Percentiles rank a stretch among this genome's conserved stretches.
Conservation (phyloP, 257 asterid species). For the Datura wrightii region DNA sequence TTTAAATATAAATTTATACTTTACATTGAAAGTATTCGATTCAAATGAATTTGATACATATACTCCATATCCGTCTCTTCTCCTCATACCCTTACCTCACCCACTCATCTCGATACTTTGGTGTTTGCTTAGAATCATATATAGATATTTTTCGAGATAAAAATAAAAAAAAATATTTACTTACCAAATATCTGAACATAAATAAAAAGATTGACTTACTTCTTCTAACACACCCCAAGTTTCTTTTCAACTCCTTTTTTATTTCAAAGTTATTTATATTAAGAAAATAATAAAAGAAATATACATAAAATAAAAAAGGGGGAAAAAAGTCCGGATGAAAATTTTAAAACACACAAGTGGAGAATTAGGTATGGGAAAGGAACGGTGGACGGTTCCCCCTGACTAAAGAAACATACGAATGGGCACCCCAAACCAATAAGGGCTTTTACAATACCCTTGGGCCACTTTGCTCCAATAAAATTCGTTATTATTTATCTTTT, state of each 20-base stretch:
- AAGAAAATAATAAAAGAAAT: not conserved
- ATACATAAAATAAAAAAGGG: not conserved
- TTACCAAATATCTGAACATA: too few species aligned
- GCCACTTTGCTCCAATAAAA: not conserved
- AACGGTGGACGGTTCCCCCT: not conserved
- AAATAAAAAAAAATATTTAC: too few species aligned
- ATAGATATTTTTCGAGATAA: too few species aligned
- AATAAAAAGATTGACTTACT: too few species aligned
- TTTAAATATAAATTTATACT: too few species aligned
- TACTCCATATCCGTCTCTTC: too few species aligned
- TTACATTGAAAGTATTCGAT: too few species aligned
- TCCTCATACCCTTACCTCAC: too few species aligned
- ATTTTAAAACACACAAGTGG: not conserved
- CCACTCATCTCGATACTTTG: too few species aligned
- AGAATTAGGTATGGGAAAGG: not conserved
- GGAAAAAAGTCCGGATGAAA: not conserved
- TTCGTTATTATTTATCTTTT: not conserved
- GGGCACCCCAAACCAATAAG: not conserved
- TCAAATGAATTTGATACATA: too few species aligned
- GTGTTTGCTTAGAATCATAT: too few species aligned
- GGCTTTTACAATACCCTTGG: not conserved
- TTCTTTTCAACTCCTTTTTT: too few species aligned
- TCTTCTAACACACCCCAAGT: not conserved
- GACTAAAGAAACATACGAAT: conserved; percentile 8
- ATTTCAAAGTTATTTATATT: not conserved